Evolutionary conservation across 2,329 filamentous ascomycete species (phyloP), one percentile per base, ranked within the genome.

Genomic region (Botryotinia narcissicola): DNA sequence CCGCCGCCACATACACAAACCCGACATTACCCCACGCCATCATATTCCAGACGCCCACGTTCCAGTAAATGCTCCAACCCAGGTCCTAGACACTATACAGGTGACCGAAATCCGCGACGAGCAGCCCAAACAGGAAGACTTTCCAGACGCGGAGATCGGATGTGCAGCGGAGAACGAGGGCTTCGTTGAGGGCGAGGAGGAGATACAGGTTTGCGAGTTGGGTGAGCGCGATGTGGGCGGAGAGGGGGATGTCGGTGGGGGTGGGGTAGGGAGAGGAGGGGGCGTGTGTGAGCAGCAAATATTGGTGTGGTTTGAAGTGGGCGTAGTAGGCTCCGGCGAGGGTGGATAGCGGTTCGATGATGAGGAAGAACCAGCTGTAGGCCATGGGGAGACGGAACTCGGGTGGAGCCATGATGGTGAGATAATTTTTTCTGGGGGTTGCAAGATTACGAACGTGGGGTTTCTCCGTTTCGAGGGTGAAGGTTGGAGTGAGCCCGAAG

Each of bases 141-240:
- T 84, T 86, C 93, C 93, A 95, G 73, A 95, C 92, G 37, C 85
- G 84, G 48, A 91, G 79, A 82, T 94, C 90, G 68, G 84, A 83
- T 10, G 92, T 93, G 25, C 88, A 86, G 60, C 93, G 90, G 76
- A 95, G 86, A 20, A 95, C 90, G 37, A 94, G 83, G 2, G 91
- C 92, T 83, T 96, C 92, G 83, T 92, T 93, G 79, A 95, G 82
- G 72, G 91, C 89, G 81, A 95, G 93, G 73, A 93, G 87, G 57
- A 95, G 82, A 83, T 95, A 95, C 75, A 95, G 85, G 82, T 94
- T 95, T 61, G 91, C 91, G 46, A 95, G 87, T 83, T 95, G 93
- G 29, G 90, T 89, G 78, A 95, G 85, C 59, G 89, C 89, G 74
- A 94, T 88, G 16, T 88, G 87, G 1, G 91, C 92, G 59, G 86